Evolutionary conservation across 2,329 filamentous ascomycete species (phyloP), one percentile per base, ranked within the genome.

Genomic region (Pseudovirgaria hyperparasitica): DNA sequence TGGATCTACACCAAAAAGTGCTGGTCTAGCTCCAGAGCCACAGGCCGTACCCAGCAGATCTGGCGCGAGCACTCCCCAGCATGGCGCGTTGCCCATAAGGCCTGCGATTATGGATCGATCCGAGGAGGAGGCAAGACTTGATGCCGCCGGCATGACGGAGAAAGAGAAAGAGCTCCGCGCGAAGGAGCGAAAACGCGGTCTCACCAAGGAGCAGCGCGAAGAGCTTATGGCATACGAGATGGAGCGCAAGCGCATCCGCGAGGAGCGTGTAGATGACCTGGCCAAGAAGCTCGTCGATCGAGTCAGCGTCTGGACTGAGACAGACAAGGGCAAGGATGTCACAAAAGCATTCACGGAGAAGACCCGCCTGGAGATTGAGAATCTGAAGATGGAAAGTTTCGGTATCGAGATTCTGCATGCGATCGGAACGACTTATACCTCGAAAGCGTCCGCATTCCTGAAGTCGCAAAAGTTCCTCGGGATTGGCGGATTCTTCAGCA

Each of bases 301-400:
- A 32, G 72, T 96, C 47, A 86, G 78, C 38, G 75, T 96, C 22
- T 96, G 86, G 87, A 94, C 90, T 5, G 90, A 98, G 63, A 94
- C 87, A 4, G 90, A 96, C 59, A 92, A 90, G 61, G 72, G 78
- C 23, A 35, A 58, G 9, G 85, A 92, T 42, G 82, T 94, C 33
- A 96, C 87, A 18, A 63, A 62, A 31, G 82, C 90, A 0, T 98
- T 96, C 63, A 77, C 86, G 52, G 82, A 87, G 52, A 94, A 98
- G 70, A 94, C 82, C 40, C 72, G 77, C 21, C 73, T 96, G 21
- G 90, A 98, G 59, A 82, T 92, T 15, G 90, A 98, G 62, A 92
- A 96, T 50, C 65, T 98, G 43, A 98, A 96, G 67, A 98, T 98
- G 84, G 90, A 98, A 60, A 92, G 82, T 1, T 98, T 98, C 43